Evolutionary conservation across 352 stramenopile species (phyloP).

Genomic region (Globisporangium orthogonon): DNA sequence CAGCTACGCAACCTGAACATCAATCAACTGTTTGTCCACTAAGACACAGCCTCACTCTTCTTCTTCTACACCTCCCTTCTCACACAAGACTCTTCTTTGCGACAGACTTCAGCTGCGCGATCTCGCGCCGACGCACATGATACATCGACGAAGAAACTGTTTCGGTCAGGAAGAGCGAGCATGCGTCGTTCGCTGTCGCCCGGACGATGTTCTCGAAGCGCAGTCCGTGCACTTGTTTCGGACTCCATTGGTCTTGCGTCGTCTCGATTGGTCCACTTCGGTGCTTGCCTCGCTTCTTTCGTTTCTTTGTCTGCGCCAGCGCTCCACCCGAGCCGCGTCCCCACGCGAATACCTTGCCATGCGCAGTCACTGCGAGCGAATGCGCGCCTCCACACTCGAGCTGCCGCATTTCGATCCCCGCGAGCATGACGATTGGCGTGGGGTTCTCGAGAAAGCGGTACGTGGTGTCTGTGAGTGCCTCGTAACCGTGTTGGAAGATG

Average conservation of each 20-base stretch:
- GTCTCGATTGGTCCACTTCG: conserved; percentile 1
- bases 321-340: conserved; percentile 41
- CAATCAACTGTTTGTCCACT: no score
- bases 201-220: conserved; percentile 43
- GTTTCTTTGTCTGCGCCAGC: conserved; percentile 21
- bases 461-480: conserved; percentile 55
- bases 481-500: conserved; percentile 56
- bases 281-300: background rate
- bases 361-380: conserved; percentile 41
- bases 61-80: background rate
- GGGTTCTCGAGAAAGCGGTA: conserved; percentile 50
- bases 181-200: conserved; percentile 47
- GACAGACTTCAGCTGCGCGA: conserved; percentile 35
- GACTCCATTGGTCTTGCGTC: conserved; percentile 30
- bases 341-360: conserved; percentile 55
- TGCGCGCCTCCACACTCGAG: conserved; percentile 45
- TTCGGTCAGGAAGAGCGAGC: conserved; percentile 52
- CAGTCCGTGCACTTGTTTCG: conserved; percentile 33
- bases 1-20: no score
- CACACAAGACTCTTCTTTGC: conserved; percentile 12
- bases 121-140: conserved; percentile 33
- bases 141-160: conserved; percentile 29
- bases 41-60: conserved; percentile 12
- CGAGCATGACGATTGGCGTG: conserved; percentile 32
- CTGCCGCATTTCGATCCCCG: conserved; percentile 40